These are phyloP conservation scores for Solanum tacnaense DNA, from an alignment of 257 asterid species.

Conservation along the genomic window DNA sequence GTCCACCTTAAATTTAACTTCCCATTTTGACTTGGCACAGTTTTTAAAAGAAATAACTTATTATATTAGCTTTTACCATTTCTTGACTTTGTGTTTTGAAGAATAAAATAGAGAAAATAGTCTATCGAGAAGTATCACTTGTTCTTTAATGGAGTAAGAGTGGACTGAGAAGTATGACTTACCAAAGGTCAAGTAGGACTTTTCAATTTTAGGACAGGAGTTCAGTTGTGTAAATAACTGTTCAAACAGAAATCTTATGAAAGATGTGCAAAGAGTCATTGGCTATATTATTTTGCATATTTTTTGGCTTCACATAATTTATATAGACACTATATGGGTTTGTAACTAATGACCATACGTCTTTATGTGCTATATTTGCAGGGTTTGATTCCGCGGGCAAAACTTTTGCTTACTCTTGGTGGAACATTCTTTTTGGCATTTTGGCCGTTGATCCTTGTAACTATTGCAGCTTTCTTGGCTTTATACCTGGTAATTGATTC, in stretches of 20 bases:
- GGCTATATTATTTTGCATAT: background rate
- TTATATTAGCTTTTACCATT: background rate
- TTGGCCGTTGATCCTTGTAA: conserved; percentile 75
- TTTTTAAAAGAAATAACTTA: background rate
- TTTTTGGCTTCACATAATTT: background rate
- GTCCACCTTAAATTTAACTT: background rate
- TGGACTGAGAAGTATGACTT: background rate
- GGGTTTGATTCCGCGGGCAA: conserved; percentile 95
- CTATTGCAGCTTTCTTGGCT: conserved; percentile 48
- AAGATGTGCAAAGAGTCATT: background rate
- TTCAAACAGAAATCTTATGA: background rate
- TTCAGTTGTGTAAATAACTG: background rate
- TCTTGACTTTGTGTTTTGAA: background rate
- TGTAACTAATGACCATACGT: background rate
- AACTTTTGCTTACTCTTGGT: conserved; percentile 76
- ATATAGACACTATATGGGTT: background rate
- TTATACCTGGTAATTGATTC: conserved; percentile 56
- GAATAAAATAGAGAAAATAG: background rate
- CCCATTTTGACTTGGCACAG: background rate
- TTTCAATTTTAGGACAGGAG: background rate
- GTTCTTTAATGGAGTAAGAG: background rate
- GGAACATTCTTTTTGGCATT: conserved; percentile 79
- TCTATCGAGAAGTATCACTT: background rate
- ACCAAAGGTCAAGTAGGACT: background rate
- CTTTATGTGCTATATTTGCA: conserved; percentile 7